Percentiles rank a stretch among this genome's conserved stretches.
Conservation (phyloP, 2,329 filamentous ascomycete species). For the Talaromyces verruculosus region DNA sequence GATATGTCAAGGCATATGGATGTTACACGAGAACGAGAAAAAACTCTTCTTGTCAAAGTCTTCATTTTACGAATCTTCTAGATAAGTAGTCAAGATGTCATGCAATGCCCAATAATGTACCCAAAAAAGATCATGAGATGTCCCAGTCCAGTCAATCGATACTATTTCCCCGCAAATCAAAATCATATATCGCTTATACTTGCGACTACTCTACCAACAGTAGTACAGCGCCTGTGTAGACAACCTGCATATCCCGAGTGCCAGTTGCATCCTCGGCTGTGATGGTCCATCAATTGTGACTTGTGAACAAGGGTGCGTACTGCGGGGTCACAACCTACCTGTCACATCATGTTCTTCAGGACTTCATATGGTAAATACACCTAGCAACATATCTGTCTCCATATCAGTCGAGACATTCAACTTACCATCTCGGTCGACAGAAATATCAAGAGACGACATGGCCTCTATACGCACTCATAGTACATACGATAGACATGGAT, state of each 20-base stretch:
- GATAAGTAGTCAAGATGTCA: neutral
- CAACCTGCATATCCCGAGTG: neutral
- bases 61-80: neutral
- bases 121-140: neutral
- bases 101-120: neutral
- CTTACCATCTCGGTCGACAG: neutral
- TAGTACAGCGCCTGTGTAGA: neutral
- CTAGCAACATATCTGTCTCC: neutral
- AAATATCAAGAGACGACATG: conserved; percentile 20
- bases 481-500: conserved; percentile 40
- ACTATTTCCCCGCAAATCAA: neutral
- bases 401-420: neutral
- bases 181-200: neutral
- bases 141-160: neutral
- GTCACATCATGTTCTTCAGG: neutral
- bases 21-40: neutral
- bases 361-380: neutral
- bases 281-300: neutral
- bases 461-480: conserved; percentile 42
- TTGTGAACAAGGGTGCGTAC: neutral
- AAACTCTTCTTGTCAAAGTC: neutral
- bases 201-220: neutral
- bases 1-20: too few species aligned
- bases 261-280: neutral
- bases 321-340: conserved; percentile 1